Percentiles rank a stretch among this genome's conserved stretches.
phyloP scores from a whole-genome alignment of 768 basidiomycete species.

The Dacryopinax primogenitus region DNA sequence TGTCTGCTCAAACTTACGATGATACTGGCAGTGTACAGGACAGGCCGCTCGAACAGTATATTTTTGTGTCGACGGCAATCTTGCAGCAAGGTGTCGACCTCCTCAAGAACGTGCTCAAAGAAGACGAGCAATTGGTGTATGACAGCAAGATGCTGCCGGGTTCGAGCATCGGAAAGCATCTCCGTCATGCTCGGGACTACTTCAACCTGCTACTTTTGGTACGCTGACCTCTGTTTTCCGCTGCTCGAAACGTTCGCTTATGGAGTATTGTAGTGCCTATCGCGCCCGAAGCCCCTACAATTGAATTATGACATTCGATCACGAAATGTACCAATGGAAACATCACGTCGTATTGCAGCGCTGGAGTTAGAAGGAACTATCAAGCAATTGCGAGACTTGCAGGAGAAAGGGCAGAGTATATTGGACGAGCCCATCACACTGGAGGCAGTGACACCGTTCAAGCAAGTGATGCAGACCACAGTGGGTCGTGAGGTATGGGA shows the following conservation, averaged over 20 bases:
- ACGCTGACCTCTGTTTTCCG: neutral
- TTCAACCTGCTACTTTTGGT: conserved; percentile 30
- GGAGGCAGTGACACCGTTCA: conserved; percentile 68
- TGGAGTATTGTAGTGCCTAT: conserved; percentile 12
- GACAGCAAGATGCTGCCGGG: conserved; percentile 70
- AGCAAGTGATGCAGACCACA: conserved; percentile 62
- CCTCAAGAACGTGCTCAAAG: conserved; percentile 48
- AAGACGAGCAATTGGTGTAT: conserved; percentile 55
- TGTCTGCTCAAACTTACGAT: neutral
- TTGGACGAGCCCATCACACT: conserved; percentile 52
- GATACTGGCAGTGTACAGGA: neutral
- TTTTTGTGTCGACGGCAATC: conserved; percentile 54
- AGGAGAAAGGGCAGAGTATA: conserved; percentile 21
- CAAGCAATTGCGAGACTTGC: conserved; percentile 37
- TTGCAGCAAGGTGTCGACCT: conserved; percentile 62
- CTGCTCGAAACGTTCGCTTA: neutral
- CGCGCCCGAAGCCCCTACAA: conserved; percentile 37
- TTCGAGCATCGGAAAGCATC: conserved; percentile 72
- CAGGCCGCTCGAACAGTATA: conserved; percentile 37
- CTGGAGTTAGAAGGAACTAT: conserved; percentile 45
- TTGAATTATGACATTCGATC: conserved; percentile 64
- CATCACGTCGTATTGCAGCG: conserved; percentile 45
- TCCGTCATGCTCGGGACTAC: conserved; percentile 76
- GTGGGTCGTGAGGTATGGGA: conserved; percentile 62
- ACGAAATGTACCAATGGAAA: conserved; percentile 78